Conservation (phyloP, 371 early-diverging fungal genomes). For the Apophysomyces sp. region DNA sequence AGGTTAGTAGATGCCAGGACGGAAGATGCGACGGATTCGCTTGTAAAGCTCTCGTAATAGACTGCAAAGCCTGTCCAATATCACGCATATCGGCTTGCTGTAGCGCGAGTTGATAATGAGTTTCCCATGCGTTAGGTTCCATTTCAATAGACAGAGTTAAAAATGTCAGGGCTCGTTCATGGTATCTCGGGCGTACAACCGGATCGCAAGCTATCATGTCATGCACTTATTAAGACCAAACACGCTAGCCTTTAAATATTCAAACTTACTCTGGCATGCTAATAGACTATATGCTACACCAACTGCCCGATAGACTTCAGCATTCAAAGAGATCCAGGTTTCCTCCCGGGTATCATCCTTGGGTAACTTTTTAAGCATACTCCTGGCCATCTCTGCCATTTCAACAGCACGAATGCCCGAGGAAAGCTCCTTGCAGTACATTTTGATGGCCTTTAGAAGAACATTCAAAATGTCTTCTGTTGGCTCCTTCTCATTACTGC, state of each 20-base stretch:
- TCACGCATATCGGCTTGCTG: constrained; percentile 84
- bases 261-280: constrained; percentile 56
- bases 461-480: constrained; percentile 38
- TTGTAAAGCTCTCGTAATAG: constrained; percentile 62
- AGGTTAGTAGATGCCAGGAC: constrained; percentile 86
- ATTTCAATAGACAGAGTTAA: constrained; percentile 55
- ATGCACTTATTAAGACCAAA: not conserved
- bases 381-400: constrained; percentile 44
- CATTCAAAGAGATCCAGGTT: constrained; percentile 12
- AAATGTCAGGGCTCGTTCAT: constrained; percentile 64
- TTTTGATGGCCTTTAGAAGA: constrained; percentile 43
- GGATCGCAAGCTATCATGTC: constrained; percentile 59
- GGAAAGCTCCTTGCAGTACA: constrained; percentile 49
- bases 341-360: constrained; percentile 13
- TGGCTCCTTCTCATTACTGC: constrained; percentile 27
- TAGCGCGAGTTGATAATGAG: constrained; percentile 77
- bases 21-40: constrained; percentile 63
- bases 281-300: constrained; percentile 68
- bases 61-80: constrained; percentile 64
- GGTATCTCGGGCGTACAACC: constrained; percentile 63
- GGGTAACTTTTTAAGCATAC: constrained; percentile 25
- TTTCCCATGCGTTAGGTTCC: constrained; percentile 50
- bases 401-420: constrained; percentile 47
- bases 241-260: not conserved
- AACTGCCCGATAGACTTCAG: constrained; percentile 49